Evolutionary conservation across 139 green algal genomes (phyloP).

Genomic region (Chlamydomonas eustigma): DNA sequence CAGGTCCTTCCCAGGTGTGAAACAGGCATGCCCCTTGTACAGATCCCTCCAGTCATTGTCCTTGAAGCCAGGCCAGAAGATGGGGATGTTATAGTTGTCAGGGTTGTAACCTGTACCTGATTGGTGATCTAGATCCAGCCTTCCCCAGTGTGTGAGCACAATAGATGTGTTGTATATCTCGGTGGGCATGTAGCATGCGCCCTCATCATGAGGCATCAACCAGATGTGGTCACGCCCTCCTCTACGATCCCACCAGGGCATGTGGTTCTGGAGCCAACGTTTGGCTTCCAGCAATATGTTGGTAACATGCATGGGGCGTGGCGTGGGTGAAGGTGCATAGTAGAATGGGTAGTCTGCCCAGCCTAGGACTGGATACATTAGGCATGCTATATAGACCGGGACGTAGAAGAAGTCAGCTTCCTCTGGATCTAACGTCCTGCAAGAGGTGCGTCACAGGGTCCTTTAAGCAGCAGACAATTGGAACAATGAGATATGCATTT

Average conservation of each 20-base stretch:
- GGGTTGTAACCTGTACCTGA: conserved; percentile 10
- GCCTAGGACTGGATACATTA: conserved; percentile 42
- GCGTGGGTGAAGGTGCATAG: background rate
- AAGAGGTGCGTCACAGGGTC: no score
- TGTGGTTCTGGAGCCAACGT: conserved; percentile 38
- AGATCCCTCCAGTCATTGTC: background rate
- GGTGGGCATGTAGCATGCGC: conserved; percentile 30
- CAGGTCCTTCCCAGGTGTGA: conserved; percentile 38
- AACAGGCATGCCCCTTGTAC: background rate
- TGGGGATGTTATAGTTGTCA: background rate
- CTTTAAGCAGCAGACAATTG: no score
- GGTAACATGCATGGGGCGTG: conserved; percentile 44
- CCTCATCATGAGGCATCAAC: conserved; percentile 40
- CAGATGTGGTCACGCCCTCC: conserved; percentile 60
- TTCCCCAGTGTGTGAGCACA: conserved; percentile 53
- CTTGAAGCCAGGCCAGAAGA: background rate
- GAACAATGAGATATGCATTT: no score
- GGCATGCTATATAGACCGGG: conserved; percentile 22
- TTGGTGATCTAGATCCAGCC: conserved; percentile 21
- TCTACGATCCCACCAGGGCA: conserved; percentile 45
- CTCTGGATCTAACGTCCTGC: no score
- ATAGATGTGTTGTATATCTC: conserved; percentile 47
- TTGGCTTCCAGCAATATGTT: conserved; percentile 45
- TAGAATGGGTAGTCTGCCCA: conserved; percentile 34
- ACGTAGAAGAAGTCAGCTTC: no score